Percentiles rank a stretch among this genome's conserved stretches.
Evolutionary conservation across 148 eudicot genomes (phyloP).

Genomic region (Fagopyrum esculentum): DNA sequence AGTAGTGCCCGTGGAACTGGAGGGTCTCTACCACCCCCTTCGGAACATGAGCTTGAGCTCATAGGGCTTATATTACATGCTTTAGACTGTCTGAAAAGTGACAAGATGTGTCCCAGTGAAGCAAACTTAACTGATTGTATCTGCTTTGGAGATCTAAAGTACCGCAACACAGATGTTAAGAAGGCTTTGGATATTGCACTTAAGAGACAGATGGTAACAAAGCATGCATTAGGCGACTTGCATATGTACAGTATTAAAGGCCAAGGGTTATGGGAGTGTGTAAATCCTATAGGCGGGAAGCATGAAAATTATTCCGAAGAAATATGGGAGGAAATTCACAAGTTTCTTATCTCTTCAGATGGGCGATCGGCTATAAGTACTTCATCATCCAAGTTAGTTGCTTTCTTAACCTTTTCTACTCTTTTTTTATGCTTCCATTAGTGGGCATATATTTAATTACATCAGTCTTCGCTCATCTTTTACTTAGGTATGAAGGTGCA

Average conservation of each 20-base stretch:
- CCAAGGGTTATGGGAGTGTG: constrained; percentile 63
- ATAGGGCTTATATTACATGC: constrained; percentile 71
- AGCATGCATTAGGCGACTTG: constrained; percentile 41
- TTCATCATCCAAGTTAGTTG: constrained; percentile 54
- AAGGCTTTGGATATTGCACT: constrained; percentile 70
- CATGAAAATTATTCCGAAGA: constrained; percentile 40
- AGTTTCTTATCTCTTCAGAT: constrained; percentile 50
- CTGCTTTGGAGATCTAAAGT: constrained; percentile 56
- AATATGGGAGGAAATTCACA: constrained; percentile 63
- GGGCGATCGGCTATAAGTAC: constrained; percentile 58
- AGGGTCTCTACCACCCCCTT: constrained; percentile 39
- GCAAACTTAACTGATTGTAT: constrained; percentile 72
- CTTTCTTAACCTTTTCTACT: background rate
- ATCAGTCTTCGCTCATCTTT: background rate
- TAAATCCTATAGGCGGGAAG: constrained; percentile 60
- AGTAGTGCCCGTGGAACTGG: constrained; percentile 38
- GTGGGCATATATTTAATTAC: background rate
- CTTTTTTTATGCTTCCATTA: background rate
- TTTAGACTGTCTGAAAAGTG: constrained; percentile 69
- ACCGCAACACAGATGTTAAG: constrained; percentile 54
- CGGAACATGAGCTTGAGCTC: constrained; percentile 71
- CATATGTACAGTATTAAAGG: constrained; percentile 61
- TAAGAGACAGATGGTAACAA: constrained; percentile 58
- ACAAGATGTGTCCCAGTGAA: constrained; percentile 67
- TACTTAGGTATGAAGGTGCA: constrained; percentile 82